phyloP scores from a whole-genome alignment of 495 filamentous ascomycete species.

The Hypoxylon crocopeplum region DNA sequence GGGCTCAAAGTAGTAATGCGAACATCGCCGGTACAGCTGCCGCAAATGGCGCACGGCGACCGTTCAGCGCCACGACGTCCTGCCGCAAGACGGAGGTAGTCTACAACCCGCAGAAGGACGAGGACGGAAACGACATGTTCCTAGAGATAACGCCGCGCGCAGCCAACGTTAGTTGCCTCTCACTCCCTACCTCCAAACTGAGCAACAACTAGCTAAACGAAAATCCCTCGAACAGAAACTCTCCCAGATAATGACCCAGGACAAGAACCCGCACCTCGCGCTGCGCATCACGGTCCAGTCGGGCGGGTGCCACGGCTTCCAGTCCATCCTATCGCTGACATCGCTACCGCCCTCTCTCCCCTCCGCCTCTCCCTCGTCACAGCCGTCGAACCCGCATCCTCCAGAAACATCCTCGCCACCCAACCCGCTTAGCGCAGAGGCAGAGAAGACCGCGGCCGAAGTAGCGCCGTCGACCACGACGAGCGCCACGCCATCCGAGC shows the following conservation, averaged over 20 bases:
- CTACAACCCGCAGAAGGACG: slow-evolving; percentile 71
- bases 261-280: slow-evolving; percentile 80
- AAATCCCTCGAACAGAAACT: slow-evolving; percentile 61
- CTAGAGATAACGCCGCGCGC: slow-evolving; percentile 84
- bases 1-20: neutral
- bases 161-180: slow-evolving; percentile 65
- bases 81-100: slow-evolving; percentile 49
- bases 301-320: slow-evolving; percentile 97
- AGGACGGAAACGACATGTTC: slow-evolving; percentile 81
- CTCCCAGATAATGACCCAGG: slow-evolving; percentile 69
- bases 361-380: neutral
- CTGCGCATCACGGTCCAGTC: slow-evolving; percentile 89
- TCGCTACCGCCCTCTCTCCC: slow-evolving; percentile 56
- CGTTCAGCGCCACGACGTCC: slow-evolving; percentile 43
- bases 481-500: slow-evolving; percentile 24
- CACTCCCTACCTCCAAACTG: no score
- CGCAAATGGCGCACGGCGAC: neutral
- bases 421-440: slow-evolving; percentile 10
- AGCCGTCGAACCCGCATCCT: neutral
- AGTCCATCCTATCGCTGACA: slow-evolving; percentile 91
- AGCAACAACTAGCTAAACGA: no score
- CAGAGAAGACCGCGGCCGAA: slow-evolving; percentile 42
- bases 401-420: slow-evolving; percentile 21
- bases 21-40: neutral
- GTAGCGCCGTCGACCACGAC: slow-evolving; percentile 32